Conservation (phyloP, 768 basidiomycete species). For the Amanita molliuscula region DNA sequence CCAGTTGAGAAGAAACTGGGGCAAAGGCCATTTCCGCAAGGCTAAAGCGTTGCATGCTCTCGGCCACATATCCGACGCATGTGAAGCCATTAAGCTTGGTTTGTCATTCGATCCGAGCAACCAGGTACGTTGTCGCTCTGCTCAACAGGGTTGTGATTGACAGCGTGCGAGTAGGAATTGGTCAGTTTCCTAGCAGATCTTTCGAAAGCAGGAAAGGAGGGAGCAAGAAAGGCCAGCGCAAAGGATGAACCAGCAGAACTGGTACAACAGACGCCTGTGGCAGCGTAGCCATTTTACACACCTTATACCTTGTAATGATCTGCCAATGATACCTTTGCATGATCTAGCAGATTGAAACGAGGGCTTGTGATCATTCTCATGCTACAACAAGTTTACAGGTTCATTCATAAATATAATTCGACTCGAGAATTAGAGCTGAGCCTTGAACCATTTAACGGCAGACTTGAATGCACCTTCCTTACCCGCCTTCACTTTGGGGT, state of each 20-base stretch:
- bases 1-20: constrained; percentile 75
- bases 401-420: neutral
- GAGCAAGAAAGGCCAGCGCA: neutral
- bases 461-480: constrained; percentile 57
- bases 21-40: constrained; percentile 93
- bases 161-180: constrained; percentile 8
- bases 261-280: too few relatives aligned
- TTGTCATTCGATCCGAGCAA: constrained; percentile 69
- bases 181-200: neutral
- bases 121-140: constrained; percentile 15
- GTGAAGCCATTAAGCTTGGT: constrained; percentile 73
- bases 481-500: constrained; percentile 45
- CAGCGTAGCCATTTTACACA: neutral
- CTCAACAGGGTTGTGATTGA: too few relatives aligned
- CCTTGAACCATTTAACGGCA: constrained; percentile 40
- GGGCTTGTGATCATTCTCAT: too few relatives aligned
- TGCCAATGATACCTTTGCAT: neutral
- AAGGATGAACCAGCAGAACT: neutral
- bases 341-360: neutral
- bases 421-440: neutral
- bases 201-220: neutral
- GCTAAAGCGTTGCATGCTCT: constrained; percentile 81
- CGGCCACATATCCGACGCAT: constrained; percentile 58
- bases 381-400: neutral
- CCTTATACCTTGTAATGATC: neutral